These are phyloP conservation scores for Aspergillus kassunensis DNA, from an alignment of 495 filamentous ascomycete species.

Conservation along the genomic window DNA sequence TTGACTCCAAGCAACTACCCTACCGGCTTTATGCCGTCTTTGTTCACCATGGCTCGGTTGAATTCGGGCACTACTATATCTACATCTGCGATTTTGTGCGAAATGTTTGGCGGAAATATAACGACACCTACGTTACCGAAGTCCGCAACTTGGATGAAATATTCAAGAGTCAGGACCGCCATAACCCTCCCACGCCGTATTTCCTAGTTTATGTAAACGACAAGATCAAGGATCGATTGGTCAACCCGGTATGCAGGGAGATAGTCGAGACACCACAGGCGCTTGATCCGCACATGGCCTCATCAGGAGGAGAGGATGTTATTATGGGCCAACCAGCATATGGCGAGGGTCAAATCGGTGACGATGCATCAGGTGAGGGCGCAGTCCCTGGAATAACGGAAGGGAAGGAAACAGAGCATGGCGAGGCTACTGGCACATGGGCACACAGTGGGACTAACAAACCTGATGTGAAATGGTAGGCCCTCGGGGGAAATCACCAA, in stretches of 20 bases:
- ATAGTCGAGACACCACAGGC: constrained; percentile 22
- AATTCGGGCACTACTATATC: constrained; percentile 92
- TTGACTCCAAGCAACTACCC: constrained; percentile 48
- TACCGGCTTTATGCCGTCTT: constrained; percentile 92
- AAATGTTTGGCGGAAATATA: constrained; percentile 87
- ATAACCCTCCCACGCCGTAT: constrained; percentile 71
- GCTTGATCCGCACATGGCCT: constrained; percentile 7
- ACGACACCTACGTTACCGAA: constrained; percentile 76
- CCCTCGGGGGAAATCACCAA: constrained; percentile 14
- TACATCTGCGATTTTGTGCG: constrained; percentile 87
- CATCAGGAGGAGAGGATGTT: constrained; percentile 20
- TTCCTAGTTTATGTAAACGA: constrained; percentile 83
- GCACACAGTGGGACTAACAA: constrained; percentile 20
- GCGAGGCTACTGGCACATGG: constrained; percentile 11
- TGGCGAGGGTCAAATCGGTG: constrained; percentile 21
- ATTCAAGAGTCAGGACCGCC: constrained; percentile 57
- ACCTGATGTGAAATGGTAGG: constrained; percentile 29
- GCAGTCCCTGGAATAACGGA: constrained; percentile 14
- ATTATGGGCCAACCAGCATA: constrained; percentile 32
- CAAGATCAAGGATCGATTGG: constrained; percentile 54
- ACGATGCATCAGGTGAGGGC: constrained; percentile 30
- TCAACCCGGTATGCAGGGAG: constrained; percentile 55
- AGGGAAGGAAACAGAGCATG: constrained; percentile 1
- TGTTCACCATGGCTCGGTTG: constrained; percentile 70
- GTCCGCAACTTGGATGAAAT: constrained; percentile 60